Conservation (phyloP, 2,329 filamentous ascomycete genomes). For the Nigrospora sphaerica region DNA sequence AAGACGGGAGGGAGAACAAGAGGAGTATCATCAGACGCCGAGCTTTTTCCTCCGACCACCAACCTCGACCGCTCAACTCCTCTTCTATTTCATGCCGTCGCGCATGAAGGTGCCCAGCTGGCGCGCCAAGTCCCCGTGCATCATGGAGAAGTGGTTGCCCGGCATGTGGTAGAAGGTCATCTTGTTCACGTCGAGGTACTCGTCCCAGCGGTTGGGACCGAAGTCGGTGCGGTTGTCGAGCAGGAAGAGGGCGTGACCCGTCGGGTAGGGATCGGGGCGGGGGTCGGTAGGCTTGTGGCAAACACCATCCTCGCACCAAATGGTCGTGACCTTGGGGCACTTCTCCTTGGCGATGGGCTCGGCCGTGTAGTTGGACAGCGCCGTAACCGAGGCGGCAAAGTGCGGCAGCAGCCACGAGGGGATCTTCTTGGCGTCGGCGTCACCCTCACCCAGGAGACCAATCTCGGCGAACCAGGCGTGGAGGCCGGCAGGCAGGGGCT, state of each 20-base stretch:
- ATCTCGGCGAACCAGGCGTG: conserved; percentile 68
- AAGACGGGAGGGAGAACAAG: too few relatives aligned
- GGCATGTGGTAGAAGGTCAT: conserved; percentile 61
- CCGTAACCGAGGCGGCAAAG: conserved; percentile 61
- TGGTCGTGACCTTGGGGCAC: conserved; percentile 54
- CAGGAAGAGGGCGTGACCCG: conserved; percentile 59
- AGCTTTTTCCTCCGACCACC: too few relatives aligned
- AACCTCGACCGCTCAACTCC: too few relatives aligned
- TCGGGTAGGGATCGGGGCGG: conserved; percentile 52
- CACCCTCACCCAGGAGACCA: conserved; percentile 59
- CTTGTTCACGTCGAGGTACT: conserved; percentile 54
- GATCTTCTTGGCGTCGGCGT: conserved; percentile 46
- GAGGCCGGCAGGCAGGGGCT: conserved; percentile 58
- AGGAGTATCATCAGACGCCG: too few relatives aligned
- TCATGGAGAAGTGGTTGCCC: conserved; percentile 72
- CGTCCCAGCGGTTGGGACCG: conserved; percentile 61
- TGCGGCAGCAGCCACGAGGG: conserved; percentile 70
- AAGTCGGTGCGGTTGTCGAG: conserved; percentile 70
- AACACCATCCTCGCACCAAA: conserved; percentile 70
- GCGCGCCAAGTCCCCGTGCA: conserved; percentile 48
- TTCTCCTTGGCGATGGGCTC: conserved; percentile 51
- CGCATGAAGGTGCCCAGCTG: conserved; percentile 22
- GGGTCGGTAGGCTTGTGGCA: conserved; percentile 61
- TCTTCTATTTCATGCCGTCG: conserved; percentile 14
- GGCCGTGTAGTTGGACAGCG: conserved; percentile 62